These are phyloP conservation scores for Paspalum vaginatum DNA, from an alignment of 176 grass and related monocot species.

Conservation along the genomic window DNA sequence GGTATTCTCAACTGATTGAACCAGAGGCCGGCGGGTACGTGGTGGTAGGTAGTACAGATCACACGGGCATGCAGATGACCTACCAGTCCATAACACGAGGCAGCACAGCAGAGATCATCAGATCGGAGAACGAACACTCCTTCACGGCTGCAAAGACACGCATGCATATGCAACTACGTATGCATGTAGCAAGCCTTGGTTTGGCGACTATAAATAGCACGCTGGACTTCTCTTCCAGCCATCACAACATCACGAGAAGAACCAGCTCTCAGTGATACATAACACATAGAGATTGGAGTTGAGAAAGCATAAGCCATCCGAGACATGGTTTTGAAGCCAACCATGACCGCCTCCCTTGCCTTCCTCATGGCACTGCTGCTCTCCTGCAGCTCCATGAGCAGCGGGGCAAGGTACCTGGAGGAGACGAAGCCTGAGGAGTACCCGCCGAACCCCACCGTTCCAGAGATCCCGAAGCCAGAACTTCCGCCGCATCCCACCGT, in stretches of 20 bases:
- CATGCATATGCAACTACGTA: no score
- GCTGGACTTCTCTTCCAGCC: slow-evolving; percentile 10
- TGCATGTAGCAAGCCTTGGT: background rate
- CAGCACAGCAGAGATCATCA: background rate
- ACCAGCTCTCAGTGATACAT: background rate
- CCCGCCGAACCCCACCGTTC: background rate
- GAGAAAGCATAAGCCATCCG: background rate
- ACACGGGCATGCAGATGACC: slow-evolving; percentile 11
- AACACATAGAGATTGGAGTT: background rate
- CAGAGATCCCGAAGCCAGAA: background rate
- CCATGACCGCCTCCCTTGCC: background rate
- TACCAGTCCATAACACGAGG: background rate
- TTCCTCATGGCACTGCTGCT: slow-evolving; percentile 37
- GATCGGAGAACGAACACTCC: background rate
- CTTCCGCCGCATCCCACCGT: background rate
- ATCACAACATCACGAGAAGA: background rate
- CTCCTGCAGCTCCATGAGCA: slow-evolving; percentile 32
- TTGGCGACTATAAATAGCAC: slow-evolving; percentile 27
- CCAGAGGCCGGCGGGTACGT: background rate
- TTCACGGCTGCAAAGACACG: background rate
- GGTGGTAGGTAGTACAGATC: background rate
- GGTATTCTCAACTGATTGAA: slow-evolving; percentile 8
- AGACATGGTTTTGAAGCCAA: slow-evolving; percentile 37
- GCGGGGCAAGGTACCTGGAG: slow-evolving; percentile 25
- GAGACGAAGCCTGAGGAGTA: slow-evolving; percentile 35